Evolutionary conservation across 1,284 basidiomycete species (phyloP), one percentile per base, ranked within the genome.

Genomic region (Malassezia arunalokei): DNA sequence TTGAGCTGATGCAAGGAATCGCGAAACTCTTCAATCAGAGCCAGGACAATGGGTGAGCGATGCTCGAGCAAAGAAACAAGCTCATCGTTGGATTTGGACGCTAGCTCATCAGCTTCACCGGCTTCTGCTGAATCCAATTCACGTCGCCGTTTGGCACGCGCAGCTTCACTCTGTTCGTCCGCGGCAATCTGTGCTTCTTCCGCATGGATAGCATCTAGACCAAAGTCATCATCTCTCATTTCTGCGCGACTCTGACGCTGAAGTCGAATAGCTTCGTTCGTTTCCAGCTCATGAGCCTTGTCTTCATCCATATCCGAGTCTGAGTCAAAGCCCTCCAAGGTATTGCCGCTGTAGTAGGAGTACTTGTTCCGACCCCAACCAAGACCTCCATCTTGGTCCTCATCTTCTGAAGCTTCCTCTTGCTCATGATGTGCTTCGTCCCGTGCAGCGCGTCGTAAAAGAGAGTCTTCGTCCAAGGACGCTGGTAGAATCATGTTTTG

Each of bases 161-260:
- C 65, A n/a, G 60, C 64, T 8, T 59, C 63, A 40, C 61, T 58
- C 37, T 46, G 51, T 40, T 54, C 59, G 38, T 58, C 59, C 9
- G 61, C 58, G 43, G 62, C 58, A 14, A 53, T 59, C 6, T 59
- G 50, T 5, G 54, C 57, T 14, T 54, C 52, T 11, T 63, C 62
- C 5, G 49, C 51, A n/a, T 62, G 60, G n/a, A 68, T 58, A 27
- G 87, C 86, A 31, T 79, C 82, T 42, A 94, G 76, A 3, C 90
- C 91, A 73, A 88, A 95, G 73, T 95, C 89, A 8, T 80, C 81
- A 47, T 86, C 85, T 1, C 68, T 75, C 78, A 94, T 79, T 5
- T 75, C 78, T 60, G 87, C 83, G 17, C 85, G 78, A 35, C 81
- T 77, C 74, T 85, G 87, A 27, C 77, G 75, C 73, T 94, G 91